These are phyloP conservation scores for Aspergillus olivimuriae DNA, from an alignment of 495 filamentous ascomycete genomes.

Conservation along the genomic window DNA sequence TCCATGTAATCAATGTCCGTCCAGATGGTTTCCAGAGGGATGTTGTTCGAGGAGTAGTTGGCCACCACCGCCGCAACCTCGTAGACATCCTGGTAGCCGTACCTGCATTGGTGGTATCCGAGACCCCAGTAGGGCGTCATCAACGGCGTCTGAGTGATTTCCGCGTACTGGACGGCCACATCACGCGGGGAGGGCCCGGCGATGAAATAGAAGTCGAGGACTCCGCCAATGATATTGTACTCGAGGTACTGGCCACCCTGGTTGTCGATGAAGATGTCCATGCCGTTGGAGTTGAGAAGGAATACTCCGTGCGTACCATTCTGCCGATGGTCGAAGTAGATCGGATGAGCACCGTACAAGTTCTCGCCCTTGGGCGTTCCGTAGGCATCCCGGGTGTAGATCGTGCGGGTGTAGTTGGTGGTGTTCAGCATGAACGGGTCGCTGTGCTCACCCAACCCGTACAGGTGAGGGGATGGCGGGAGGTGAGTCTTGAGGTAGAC, in stretches of 20 bases:
- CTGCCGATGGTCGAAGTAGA: not conserved
- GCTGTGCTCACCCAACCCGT: not conserved
- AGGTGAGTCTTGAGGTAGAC: not conserved
- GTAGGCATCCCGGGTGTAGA: not conserved
- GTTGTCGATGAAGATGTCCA: not conserved
- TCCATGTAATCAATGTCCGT: not conserved
- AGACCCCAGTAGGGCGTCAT: not conserved
- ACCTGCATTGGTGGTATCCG: not conserved
- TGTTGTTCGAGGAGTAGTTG: not conserved
- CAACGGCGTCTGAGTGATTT: not conserved
- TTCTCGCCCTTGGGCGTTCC: not conserved
- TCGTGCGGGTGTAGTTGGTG: not conserved
- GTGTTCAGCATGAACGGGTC: not conserved
- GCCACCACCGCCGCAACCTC: not conserved
- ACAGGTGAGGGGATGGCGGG: not conserved
- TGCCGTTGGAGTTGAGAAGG: not conserved
- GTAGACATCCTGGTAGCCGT: not conserved
- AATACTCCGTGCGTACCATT: not conserved
- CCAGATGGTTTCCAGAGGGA: not conserved
- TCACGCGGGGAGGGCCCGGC: not conserved
- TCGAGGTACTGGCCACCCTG: not conserved
- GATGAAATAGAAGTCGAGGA: not conserved
- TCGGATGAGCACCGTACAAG: not conserved
- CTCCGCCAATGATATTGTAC: not conserved
- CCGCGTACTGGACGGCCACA: not conserved